A percentile compares a stretch with the other conserved stretches of the same genome.
These are phyloP conservation scores for Microstegium vimineum DNA, from an alignment of 176 grass and related monocot species.

Conservation along the genomic window DNA sequence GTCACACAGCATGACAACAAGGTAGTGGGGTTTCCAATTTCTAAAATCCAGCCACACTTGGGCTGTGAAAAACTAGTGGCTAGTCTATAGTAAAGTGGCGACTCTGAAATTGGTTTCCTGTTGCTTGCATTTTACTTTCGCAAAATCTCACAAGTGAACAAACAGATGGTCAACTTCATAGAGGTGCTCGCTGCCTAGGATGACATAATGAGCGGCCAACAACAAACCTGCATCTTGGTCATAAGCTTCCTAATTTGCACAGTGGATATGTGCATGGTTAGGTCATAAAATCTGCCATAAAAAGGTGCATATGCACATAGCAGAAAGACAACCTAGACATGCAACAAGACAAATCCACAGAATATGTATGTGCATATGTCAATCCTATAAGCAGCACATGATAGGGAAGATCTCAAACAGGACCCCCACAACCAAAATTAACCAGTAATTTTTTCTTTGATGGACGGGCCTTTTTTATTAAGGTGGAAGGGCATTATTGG, in stretches of 20 bases:
- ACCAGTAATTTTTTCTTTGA: slow-evolving; percentile 34
- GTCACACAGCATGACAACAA: slow-evolving; percentile 32
- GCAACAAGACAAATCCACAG: slow-evolving; percentile 35
- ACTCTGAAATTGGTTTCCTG: slow-evolving; percentile 27
- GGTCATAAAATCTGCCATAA: slow-evolving; percentile 31
- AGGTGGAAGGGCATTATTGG: slow-evolving; percentile 4
- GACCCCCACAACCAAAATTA: slow-evolving; percentile 24
- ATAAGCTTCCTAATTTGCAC: slow-evolving; percentile 27
- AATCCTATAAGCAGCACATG: slow-evolving; percentile 25
- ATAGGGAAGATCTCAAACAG: slow-evolving; percentile 57
- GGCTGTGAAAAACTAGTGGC: slow-evolving; percentile 13
- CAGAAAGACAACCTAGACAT: slow-evolving; percentile 11
- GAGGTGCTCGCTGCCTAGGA: slow-evolving; percentile 53
- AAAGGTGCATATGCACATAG: slow-evolving; percentile 17
- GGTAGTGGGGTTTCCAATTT: slow-evolving; percentile 43
- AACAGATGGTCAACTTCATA: slow-evolving; percentile 44
- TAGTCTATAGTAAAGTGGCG: slow-evolving; percentile 7
- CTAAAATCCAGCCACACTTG: slow-evolving; percentile 16
- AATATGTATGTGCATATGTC: slow-evolving; percentile 31
- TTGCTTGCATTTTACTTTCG: slow-evolving; percentile 39
- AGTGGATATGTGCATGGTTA: slow-evolving; percentile 40
- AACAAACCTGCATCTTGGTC: slow-evolving; percentile 39
- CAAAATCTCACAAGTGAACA: slow-evolving; percentile 18
- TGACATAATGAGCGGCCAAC: slow-evolving; percentile 57
- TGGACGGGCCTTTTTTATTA: neutral